phyloP scores from a whole-genome alignment of 148 eudicot genomes.

The Camellia granthamiana region DNA sequence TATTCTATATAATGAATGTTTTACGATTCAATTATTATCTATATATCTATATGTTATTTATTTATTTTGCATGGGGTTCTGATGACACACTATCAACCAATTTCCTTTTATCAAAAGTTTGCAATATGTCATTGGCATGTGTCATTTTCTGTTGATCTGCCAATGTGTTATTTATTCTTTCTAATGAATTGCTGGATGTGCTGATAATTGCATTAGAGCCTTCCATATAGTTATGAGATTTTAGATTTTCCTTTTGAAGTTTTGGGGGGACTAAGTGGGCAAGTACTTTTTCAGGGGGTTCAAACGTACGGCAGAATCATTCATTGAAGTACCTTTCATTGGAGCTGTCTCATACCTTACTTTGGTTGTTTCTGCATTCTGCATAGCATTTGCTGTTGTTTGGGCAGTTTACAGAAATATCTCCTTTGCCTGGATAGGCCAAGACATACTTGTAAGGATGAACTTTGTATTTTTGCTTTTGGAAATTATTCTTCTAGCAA shows the following conservation, averaged over 20 bases:
- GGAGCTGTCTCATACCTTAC: conserved; percentile 80
- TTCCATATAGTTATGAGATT: background rate
- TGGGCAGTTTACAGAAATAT: conserved; percentile 66
- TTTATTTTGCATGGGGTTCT: background rate
- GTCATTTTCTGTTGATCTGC: background rate
- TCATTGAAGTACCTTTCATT: conserved; percentile 63
- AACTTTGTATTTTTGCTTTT: background rate
- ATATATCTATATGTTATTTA: background rate
- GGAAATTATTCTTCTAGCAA: background rate
- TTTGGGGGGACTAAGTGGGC: background rate
- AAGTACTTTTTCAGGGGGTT: conserved; percentile 52
- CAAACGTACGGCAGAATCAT: conserved; percentile 47
- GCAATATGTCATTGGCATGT: background rate
- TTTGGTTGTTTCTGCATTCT: conserved; percentile 76
- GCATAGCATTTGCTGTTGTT: conserved; percentile 63
- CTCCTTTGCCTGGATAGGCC: conserved; percentile 83
- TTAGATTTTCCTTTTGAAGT: background rate
- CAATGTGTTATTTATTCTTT: background rate
- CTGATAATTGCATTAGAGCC: background rate
- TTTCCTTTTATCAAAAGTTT: background rate
- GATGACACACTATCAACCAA: background rate
- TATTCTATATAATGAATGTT: background rate
- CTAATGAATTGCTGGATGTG: background rate
- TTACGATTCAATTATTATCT: background rate
- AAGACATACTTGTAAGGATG: conserved; percentile 82